Base-by-base conservation (phyloP, 2,329 filamentous ascomycete genomes). In the Septoria linicola region DNA sequence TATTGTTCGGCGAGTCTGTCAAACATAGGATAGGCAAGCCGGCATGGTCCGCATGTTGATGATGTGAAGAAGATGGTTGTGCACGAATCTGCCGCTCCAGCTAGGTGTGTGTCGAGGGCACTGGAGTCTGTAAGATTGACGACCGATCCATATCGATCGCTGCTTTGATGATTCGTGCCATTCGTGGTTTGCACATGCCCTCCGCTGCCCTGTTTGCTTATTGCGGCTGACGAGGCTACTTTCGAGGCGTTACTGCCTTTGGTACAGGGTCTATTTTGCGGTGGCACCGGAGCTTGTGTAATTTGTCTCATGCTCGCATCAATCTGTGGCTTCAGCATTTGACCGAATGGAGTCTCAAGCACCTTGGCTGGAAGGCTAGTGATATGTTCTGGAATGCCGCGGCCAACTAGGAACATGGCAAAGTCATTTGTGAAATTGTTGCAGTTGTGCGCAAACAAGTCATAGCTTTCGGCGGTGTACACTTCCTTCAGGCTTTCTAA, bases 361-460 rank as follows among this genome's bases (percentile, higher is more conserved):
- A 97, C 91, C 1, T 85, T 87, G 63, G 90, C 80, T 0, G 92
- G 92, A 66, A 97, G 84, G 59, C 85, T 89, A 23, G 82, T 80
- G 59, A 99, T 97, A 63, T 95, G 84, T 1, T 84, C 80, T 0
- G 93, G 93, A 53, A 97, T 97, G 2, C 89, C 88, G 61, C 84
- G 87, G 17, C 93, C 92, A 1, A 96, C 76, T 0, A 97, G 76
- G 58, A 97, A 97, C 70, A 88, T 93, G 57, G 89, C 77, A 59
- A 97, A 85, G 55, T 96, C 90, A 65, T 97, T 92, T 3, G 88
- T 89, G 70, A 97, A 99, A 70, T 96, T 96, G 73, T 97, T 99
- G 51, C 92, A 97, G 68, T 99, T 99, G 71, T 96, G 90, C 21
- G 81, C 62, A 74, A 88, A 96, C 4, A 96, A 74, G 66, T 96